These are phyloP conservation scores for Ganoderma lingzhi DNA, from an alignment of 1,284 basidiomycete genomes.

Conservation along the genomic window DNA sequence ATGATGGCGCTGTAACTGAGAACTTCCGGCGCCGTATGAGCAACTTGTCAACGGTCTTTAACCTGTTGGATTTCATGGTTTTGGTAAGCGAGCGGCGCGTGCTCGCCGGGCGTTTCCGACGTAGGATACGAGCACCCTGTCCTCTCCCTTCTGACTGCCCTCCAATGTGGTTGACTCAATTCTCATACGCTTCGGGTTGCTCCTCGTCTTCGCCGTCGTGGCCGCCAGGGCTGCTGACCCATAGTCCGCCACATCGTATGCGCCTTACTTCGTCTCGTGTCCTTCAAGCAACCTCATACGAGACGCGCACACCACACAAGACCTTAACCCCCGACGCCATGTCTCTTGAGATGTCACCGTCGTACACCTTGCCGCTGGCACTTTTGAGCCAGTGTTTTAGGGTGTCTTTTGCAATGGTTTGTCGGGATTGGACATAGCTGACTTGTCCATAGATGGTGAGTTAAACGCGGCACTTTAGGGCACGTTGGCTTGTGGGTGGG, in stretches of 20 bases:
- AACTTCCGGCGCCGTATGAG: too few species aligned
- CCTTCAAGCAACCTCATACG: not conserved
- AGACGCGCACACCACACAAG: not conserved
- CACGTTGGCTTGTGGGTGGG: not conserved
- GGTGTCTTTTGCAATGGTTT: not conserved
- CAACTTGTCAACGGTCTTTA: too few species aligned
- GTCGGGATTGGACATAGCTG: constrained; percentile 2
- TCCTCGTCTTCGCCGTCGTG: not conserved
- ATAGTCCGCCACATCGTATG: not conserved
- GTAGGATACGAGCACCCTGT: not conserved
- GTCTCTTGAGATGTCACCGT: constrained; percentile 3
- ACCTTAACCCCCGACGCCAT: constrained; percentile 3
- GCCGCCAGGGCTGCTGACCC: not conserved
- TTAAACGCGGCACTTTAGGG: not conserved
- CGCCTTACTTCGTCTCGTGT: not conserved
- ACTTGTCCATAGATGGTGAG: not conserved
- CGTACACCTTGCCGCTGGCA: not conserved
- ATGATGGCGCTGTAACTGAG: too few species aligned
- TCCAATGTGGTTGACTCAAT: not conserved
- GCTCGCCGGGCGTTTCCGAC: too few species aligned
- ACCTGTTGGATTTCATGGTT: too few species aligned
- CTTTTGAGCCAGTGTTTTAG: not conserved
- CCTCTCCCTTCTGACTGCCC: not conserved
- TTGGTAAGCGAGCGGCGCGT: too few species aligned
- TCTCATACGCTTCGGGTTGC: not conserved